Base-by-base conservation (phyloP, 495 filamentous ascomycete genomes). In the Staphylotrichum longicolle region DNA sequence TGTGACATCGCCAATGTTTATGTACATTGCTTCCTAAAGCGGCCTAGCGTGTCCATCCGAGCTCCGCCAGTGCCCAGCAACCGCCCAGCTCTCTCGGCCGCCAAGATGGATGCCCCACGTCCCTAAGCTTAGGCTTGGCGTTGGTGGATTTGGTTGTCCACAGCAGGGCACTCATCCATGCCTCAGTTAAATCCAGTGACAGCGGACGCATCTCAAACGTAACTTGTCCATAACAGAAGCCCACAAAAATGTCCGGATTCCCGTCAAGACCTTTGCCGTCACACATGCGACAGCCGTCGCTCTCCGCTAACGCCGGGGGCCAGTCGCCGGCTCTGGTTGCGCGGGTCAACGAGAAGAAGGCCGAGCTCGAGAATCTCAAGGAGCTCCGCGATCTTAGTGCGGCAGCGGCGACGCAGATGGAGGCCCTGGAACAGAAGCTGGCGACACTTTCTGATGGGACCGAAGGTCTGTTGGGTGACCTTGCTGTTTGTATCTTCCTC, bases 261-360 rank as follows among this genome's bases (percentile, higher is more conserved):
- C 70, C 70, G 6, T 81, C 82, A 52, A 79, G 87, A 62, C 72
- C 82, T n/a, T 75, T 88, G 58, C 77, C 85, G 7, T 82, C 83
- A 15, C 83, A 86, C 71, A 71, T 87, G 66, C 86, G 87, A 44
- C 84, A 85, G 63, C 76, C 81, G 32, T 87, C 86, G 33, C 73
- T 79, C 33, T 74, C 82, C 3, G 73, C 76, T 35, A 77, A 75
- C 61, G 68, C 72, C 11, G 73, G 75, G 53, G 84, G 88, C 42
- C 91, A 93, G 72, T 92, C 93, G 20, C 87, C 91, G 4, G 85
- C 87, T 33, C 80, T 98, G n/a, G 71, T 89, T 35, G 85, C 91
- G 34, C 88, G 95, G 54, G 92, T 98, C 72, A 88, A 89, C 54
- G 91, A 96, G 70, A 98, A 98, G 78, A 92, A 90, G 72, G 88